phyloP scores from a whole-genome alignment of 2,329 filamentous ascomycete species.

The Nemania abortiva region DNA sequence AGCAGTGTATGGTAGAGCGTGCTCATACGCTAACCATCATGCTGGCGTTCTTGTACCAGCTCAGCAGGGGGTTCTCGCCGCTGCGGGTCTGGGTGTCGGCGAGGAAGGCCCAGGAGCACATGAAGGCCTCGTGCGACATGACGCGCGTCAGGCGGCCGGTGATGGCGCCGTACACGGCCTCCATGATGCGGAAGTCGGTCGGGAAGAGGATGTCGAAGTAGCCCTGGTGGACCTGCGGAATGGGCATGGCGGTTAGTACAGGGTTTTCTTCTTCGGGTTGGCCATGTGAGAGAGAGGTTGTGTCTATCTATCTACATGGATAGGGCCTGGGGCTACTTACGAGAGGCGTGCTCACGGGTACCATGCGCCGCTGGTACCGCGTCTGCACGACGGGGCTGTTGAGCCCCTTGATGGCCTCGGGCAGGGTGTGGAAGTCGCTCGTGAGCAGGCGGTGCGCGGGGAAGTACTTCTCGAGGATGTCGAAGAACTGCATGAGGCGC shows the following conservation, averaged over 20 bases:
- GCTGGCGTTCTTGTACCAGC: constrained; percentile 95
- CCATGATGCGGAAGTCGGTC: constrained; percentile 91
- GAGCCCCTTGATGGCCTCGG: constrained; percentile 83
- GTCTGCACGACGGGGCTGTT: constrained; percentile 98
- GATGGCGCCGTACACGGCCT: constrained; percentile 91
- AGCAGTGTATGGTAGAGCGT: no score
- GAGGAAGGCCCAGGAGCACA: constrained; percentile 88
- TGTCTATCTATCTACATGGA: background rate
- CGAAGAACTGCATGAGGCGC: constrained; percentile 95
- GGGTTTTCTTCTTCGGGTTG: no score
- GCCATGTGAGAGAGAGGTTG: no score
- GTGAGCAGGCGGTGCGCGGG: constrained; percentile 89
- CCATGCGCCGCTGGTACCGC: constrained; percentile 85
- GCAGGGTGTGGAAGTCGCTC: constrained; percentile 89
- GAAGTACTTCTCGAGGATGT: constrained; percentile 88
- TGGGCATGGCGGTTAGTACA: background rate
- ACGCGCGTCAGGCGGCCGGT: constrained; percentile 92
- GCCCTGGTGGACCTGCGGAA: constrained; percentile 86
- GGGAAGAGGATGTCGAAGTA: constrained; percentile 99
- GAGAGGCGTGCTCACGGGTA: constrained; percentile 89
- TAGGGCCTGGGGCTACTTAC: constrained; percentile 67
- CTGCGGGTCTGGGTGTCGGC: constrained; percentile 89
- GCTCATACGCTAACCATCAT: constrained; percentile 72
- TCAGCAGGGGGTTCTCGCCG: constrained; percentile 92
- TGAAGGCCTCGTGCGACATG: constrained; percentile 88